phyloP scores from a whole-genome alignment of 208 protist species.

The Perkinsela sp. region DNA sequence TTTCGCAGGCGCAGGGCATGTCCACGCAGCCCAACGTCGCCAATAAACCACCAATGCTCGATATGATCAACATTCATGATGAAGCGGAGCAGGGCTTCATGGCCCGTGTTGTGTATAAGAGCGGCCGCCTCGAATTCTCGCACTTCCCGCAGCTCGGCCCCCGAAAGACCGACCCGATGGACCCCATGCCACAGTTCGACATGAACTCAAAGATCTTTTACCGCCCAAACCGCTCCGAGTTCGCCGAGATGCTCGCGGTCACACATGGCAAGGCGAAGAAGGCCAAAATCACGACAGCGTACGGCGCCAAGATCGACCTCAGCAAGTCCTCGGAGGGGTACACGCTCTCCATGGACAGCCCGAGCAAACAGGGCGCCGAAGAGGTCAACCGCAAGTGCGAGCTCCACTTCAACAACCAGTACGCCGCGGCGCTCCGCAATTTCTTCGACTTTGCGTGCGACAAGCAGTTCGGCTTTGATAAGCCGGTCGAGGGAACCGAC shows the following conservation, averaged over 20 bases:
- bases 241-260: not conserved
- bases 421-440: not conserved
- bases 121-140: constrained; percentile 31
- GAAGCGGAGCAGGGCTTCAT: constrained; percentile 28
- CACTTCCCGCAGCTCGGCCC: constrained; percentile 51
- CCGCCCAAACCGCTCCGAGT: not conserved
- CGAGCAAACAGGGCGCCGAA: not conserved
- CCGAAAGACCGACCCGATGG: constrained; percentile 46
- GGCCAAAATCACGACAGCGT: not conserved
- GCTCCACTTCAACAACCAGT: not conserved
- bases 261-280: not conserved
- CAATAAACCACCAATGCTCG: constrained; percentile 14
- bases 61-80: constrained; percentile 49
- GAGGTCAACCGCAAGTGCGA: not conserved
- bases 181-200: constrained; percentile 48
- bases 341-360: not conserved
- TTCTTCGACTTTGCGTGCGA: not conserved
- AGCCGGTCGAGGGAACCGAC: no score
- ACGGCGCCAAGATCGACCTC: not conserved
- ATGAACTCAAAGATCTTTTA: not conserved
- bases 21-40: no score
- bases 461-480: not conserved
- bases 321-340: not conserved
- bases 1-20: no score
- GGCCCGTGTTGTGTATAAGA: constrained; percentile 20